Evolutionary conservation across 140 eudicot genomes (phyloP), one percentile per base, ranked within the genome.

Genomic region (Stevia rebaudiana): DNA sequence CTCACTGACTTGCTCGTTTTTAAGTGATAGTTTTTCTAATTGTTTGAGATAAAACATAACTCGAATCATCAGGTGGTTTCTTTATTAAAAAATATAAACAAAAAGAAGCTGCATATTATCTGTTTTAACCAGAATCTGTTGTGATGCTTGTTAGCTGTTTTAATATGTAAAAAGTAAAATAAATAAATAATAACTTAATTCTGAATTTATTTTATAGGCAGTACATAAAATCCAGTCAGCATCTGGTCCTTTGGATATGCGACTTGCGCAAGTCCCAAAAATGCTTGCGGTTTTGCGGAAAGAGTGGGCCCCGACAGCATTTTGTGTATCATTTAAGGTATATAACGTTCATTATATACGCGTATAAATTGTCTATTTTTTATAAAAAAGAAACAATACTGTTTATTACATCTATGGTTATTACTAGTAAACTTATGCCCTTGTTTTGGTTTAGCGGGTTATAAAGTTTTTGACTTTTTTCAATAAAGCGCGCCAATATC

Each of bases 181-280:
- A 39, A n/a, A 8, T 46, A 36, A 16, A 19, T 62, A 47, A 28
- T 2, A 39, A n/a, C 11, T 46, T 44, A 16, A 19, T 62, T 22
- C 8, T 36, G 70, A 59, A 53, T 22, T 22, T 11, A 12, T 51
- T 63, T 53, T 57, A 70, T 77, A 92, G 99, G 79, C 69, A 21
- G 82, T 77, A 30, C 97, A 92, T 65, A 92, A 92, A 71, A 92
- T 92, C 39, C 97, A 88, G 70, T 89, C 94, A 11, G 83, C 85
- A 50, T 86, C 94, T 69, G 97, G 97, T 65, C 95, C 97, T 57
- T 53, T 89, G 49, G 97, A 89, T 80, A 83, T 89, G 87, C 83
- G 89, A 12, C 97, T 89, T 40, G 95, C 67, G 51, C 95, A 89
- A 77, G 95, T 80, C 48, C 99, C 99, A 0, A 92, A 92, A 72